Evolutionary conservation across 2,329 filamentous ascomycete species (phyloP).

Genomic region (Diaporthe aspalathi): DNA sequence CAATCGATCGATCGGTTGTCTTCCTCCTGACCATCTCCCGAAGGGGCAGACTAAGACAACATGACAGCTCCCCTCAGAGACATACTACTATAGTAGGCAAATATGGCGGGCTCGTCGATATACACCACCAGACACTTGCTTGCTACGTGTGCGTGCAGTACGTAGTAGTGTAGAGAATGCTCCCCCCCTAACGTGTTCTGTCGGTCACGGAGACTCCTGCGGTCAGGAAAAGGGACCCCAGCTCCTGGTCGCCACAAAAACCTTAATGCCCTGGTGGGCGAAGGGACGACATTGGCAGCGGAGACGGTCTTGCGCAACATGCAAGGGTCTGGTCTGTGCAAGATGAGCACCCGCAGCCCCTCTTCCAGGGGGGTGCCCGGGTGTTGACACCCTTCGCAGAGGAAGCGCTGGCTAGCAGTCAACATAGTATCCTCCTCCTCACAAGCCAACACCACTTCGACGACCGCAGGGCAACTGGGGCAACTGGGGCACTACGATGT

Average conservation of each 20-base stretch:
- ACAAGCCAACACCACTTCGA: not conserved
- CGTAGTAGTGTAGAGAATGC: no score
- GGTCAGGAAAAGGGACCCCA: slow-evolving; percentile 27
- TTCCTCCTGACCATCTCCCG: not conserved
- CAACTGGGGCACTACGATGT: no score
- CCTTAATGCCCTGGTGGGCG: slow-evolving; percentile 33
- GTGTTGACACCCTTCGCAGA: not conserved
- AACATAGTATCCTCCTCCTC: slow-evolving; percentile 7
- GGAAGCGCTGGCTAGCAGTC: not conserved
- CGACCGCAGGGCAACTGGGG: not conserved
- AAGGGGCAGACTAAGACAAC: not conserved
- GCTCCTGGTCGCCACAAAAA: slow-evolving; percentile 30
- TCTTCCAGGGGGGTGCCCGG: slow-evolving; percentile 26
- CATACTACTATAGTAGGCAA: no score
- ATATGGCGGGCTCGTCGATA: not conserved
- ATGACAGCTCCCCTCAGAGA: slow-evolving; percentile 1
- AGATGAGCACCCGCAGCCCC: slow-evolving; percentile 32
- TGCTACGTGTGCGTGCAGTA: slow-evolving; percentile 11
- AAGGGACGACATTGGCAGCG: slow-evolving; percentile 32
- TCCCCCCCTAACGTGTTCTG: slow-evolving; percentile 2
- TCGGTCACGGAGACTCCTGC: slow-evolving; percentile 32
- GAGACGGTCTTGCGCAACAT: slow-evolving; percentile 36
- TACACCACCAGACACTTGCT: not conserved
- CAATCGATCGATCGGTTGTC: slow-evolving; percentile 18
- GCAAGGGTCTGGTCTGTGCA: slow-evolving; percentile 35